phyloP scores from a whole-genome alignment of 2,329 filamentous ascomycete species.

The Paramyrothecium sp. region DNA sequence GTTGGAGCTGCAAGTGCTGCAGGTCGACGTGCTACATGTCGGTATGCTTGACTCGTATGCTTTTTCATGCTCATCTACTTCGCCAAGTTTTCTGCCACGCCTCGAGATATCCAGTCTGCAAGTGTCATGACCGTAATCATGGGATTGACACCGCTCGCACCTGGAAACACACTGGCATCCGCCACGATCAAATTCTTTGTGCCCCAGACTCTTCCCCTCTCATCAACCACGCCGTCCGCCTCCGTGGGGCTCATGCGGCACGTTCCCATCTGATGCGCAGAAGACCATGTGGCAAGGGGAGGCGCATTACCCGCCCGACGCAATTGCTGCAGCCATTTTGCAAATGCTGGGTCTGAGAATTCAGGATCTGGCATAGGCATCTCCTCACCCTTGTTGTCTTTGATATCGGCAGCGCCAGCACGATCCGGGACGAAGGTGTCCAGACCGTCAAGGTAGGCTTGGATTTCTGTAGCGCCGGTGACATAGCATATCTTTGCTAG shows the following conservation, averaged over 20 bases:
- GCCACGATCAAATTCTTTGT: conserved; percentile 64
- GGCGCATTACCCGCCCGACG: conserved; percentile 46
- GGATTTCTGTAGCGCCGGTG: conserved; percentile 78
- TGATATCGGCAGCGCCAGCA: conserved; percentile 11
- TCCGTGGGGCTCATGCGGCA: conserved; percentile 65
- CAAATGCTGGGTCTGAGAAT: conserved; percentile 59
- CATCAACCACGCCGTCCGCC: conserved; percentile 56
- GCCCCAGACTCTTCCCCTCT: conserved; percentile 63
- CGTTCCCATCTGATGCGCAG: conserved; percentile 81
- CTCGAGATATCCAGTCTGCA: conserved; percentile 62
- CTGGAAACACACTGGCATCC: conserved; percentile 75
- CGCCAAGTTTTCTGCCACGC: conserved; percentile 45
- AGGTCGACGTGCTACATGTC: too few species aligned
- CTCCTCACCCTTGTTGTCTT: conserved; percentile 12
- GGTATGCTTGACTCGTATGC: background rate
- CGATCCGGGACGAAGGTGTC: conserved; percentile 54
- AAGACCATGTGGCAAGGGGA: conserved; percentile 55
- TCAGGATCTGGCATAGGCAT: conserved; percentile 32
- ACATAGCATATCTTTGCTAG: conserved; percentile 76
- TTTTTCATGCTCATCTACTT: background rate
- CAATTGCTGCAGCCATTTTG: conserved; percentile 56
- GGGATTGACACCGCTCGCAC: conserved; percentile 76
- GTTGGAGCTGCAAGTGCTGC: too few species aligned
- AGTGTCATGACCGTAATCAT: conserved; percentile 78
- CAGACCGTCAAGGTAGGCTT: conserved; percentile 60